Evolutionary conservation across 2,329 filamentous ascomycete genomes (phyloP), one percentile per base, ranked within the genome.

Genomic region (Cyphellophora attinorum): DNA sequence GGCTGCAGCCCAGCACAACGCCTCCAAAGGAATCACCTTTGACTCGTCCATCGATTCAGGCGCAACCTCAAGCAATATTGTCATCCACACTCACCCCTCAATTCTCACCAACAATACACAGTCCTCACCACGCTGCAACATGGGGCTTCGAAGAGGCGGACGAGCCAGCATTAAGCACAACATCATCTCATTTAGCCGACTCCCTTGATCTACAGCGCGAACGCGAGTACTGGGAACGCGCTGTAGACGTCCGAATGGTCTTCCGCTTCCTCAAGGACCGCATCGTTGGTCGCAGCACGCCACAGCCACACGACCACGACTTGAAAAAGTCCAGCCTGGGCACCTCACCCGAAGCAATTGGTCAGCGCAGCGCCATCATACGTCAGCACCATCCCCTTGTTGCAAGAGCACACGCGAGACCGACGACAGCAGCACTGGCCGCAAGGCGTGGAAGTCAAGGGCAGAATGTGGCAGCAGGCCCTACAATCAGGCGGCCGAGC

Each of bases 341-440:
- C 21, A 25, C 21, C 21, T 59, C 45, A 60, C 61, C 2, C 53
- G 74, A 80, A 51, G 81, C 85, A 45, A 67, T 74, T 6, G 77
- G 81, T 2, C 81, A 81, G 35, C 80, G 89, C 44, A 83, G 81
- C 5, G 86, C 85, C 11, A 74, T 89, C 30, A 86, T 95, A 34
- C 74, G 85, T 21, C 84, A 89, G 51, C 81, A 94, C 53, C 89
- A 95, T 55, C 89, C 89, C 3, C 74, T 95, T 32, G 78, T 93
- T 51, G 40, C 59, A 60, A 61, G 62, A 72, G 37, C 70, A 74
- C 41, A 65, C 64, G 21, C n/a, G n/a, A 8, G 21, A 25, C 21
- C 21, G 21, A n/a, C 21, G 21, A n/a, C 21, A 25, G 8, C 21
- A n/a, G 21, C 21, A 25, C 8, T n/a, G 21, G n/a, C 21, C n/a